A percentile compares a stretch with the other conserved stretches of the same genome.
phyloP scores from a whole-genome alignment of 352 stramenopile species.

The Globisporangium nunn region DNA sequence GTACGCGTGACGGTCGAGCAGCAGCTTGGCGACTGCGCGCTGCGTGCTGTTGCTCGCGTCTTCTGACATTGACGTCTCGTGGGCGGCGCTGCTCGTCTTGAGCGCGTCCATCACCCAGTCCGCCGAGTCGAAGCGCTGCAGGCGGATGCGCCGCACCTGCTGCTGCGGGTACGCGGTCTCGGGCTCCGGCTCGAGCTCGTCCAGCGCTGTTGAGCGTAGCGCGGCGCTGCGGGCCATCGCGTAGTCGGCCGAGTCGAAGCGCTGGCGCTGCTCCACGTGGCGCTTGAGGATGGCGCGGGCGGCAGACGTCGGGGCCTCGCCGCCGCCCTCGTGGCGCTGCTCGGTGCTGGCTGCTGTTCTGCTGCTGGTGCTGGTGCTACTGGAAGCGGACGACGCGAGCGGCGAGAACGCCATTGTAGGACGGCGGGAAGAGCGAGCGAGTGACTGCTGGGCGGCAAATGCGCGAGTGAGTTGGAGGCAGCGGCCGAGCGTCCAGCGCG shows the following conservation, averaged over 20 bases:
- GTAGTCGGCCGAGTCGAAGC: slow-evolving; percentile 73
- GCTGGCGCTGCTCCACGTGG: slow-evolving; percentile 42
- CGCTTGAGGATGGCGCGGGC: slow-evolving; percentile 45
- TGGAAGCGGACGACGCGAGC: neutral
- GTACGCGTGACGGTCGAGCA: slow-evolving; percentile 55
- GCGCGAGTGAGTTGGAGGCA: slow-evolving; percentile 3
- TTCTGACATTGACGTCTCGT: neutral
- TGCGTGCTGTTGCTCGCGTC: slow-evolving; percentile 2
- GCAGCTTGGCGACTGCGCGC: slow-evolving; percentile 33
- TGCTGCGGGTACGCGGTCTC: slow-evolving; percentile 19
- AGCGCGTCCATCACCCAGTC: slow-evolving; percentile 47
- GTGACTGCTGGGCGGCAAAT: neutral
- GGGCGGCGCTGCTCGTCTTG: neutral
- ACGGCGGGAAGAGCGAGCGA: neutral
- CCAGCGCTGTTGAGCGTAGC: neutral
- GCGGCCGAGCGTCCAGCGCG: too few species aligned
- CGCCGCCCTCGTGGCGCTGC: neutral
- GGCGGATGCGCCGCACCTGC: slow-evolving; percentile 38
- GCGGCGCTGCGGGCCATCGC: slow-evolving; percentile 26
- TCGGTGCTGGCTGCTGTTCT: neutral
- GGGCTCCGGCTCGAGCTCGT: slow-evolving; percentile 11
- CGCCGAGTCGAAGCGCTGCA: slow-evolving; percentile 72
- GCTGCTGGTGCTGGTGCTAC: slow-evolving; percentile 1
- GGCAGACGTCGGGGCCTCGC: slow-evolving; percentile 16
- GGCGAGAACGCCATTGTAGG: slow-evolving; percentile 7